Conservation (phyloP, 768 basidiomycete genomes). For the Mycena crocata region DNA sequence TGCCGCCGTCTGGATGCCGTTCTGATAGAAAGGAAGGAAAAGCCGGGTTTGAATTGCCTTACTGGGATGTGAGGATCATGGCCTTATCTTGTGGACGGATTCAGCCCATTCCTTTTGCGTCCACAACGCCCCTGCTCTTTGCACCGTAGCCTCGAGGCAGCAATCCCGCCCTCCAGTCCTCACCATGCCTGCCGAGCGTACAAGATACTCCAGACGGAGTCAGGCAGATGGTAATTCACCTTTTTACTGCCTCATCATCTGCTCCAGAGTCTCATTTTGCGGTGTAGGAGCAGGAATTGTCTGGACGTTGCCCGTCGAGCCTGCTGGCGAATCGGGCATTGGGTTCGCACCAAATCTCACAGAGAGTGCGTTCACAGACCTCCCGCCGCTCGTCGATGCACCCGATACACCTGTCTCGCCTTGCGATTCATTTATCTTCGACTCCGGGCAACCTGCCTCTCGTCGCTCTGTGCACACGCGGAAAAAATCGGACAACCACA, state of each 20-base stretch:
- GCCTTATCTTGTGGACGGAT: constrained; percentile 17
- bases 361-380: constrained; percentile 60
- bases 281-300: constrained; percentile 50
- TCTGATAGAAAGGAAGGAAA: too few species aligned
- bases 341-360: constrained; percentile 69
- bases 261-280: constrained; percentile 18
- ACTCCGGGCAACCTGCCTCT: constrained; percentile 33
- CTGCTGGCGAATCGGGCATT: constrained; percentile 45
- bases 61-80: background rate
- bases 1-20: too few species aligned
- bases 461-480: constrained; percentile 56
- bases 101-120: constrained; percentile 21
- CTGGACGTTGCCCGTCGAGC: constrained; percentile 55
- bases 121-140: constrained; percentile 27
- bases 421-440: constrained; percentile 56
- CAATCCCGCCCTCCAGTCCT: constrained; percentile 17
- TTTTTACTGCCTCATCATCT: background rate
- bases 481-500: constrained; percentile 66
- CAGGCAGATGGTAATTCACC: constrained; percentile 43
- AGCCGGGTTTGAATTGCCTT: constrained; percentile 8
- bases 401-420: constrained; percentile 35
- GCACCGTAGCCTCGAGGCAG: constrained; percentile 34
- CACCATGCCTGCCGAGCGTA: constrained; percentile 52
- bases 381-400: constrained; percentile 44
- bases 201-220: constrained; percentile 45